Evolutionary conservation across 108 stramenopile genomes (phyloP), one percentile per base, ranked within the genome.

Genomic region (Stephanodiscus minutulus): DNA sequence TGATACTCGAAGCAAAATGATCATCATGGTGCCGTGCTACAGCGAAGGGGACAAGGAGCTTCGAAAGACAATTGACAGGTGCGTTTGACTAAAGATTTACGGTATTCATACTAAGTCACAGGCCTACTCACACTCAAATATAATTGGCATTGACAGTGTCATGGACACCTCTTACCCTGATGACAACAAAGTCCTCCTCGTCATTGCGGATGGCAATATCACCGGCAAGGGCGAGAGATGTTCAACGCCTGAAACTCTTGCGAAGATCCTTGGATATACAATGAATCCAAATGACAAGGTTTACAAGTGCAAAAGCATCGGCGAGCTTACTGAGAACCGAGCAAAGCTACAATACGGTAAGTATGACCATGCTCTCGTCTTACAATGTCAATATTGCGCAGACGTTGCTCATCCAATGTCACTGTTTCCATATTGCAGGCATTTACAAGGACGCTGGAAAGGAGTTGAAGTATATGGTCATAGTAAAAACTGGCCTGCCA

Each of bases 11-110:
- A 49, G 73, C 28, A 71, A 81, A 29, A 81, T 86, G 49, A 86
- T 86, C 49, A 67, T 86, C 47, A 83, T 86, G 85, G 85, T 86
- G 13, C 85, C 85, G 5, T 86, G 85, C 47, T 86, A 86, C 81
- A 86, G 79, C 72, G 85, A 86, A 61, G 83, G 83, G 0, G 72
- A 82, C 64, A 82, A 77, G 27, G 85, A 86, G 58, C 67, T 86
- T 17, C 58, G 80, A 39, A 86, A 86, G 69, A 86, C 85, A 1
- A 83, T 83, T 53, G 67, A 44, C 43, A 44, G 43, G 43, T 44
- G 15, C 0, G 43, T 44, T 44, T 44, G 43, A 0, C 43, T 13
- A 15, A 44, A 44, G 43, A 0, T 44, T 44, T 44, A 15, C 15
- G 43, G 12, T 44, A 17, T 44, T 44, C 13, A n/a, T n/a, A n/a